Percentiles rank a stretch among this genome's conserved stretches.
These are phyloP conservation scores for Amorphotheca resinae DNA, from an alignment of 495 filamentous ascomycete species.

Conservation along the genomic window DNA sequence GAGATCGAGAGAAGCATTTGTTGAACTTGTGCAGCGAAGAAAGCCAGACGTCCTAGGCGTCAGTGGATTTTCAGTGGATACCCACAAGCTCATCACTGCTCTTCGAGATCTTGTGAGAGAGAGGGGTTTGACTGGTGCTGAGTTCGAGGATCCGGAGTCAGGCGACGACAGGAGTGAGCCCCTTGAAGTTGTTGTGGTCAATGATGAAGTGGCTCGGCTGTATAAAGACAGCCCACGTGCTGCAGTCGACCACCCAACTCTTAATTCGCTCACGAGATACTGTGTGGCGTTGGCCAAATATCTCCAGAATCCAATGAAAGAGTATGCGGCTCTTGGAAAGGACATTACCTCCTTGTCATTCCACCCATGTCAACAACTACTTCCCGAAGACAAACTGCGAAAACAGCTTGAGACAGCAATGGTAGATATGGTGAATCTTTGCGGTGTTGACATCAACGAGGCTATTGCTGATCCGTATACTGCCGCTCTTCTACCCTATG, in stretches of 20 bases:
- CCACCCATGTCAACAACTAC: slow-evolving; percentile 76
- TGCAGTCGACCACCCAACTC: slow-evolving; percentile 64
- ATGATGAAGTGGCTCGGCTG: slow-evolving; percentile 88
- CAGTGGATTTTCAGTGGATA: slow-evolving; percentile 81
- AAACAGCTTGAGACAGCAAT: slow-evolving; percentile 84
- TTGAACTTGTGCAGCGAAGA: slow-evolving; percentile 59
- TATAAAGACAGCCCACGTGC: slow-evolving; percentile 85
- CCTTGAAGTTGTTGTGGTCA: slow-evolving; percentile 81
- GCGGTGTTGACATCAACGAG: slow-evolving; percentile 89
- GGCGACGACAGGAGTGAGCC: slow-evolving; percentile 56
- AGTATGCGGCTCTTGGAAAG: slow-evolving; percentile 83
- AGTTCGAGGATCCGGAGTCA: slow-evolving; percentile 50
- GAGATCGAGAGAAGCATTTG: slow-evolving; percentile 48
- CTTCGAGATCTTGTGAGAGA: slow-evolving; percentile 62
- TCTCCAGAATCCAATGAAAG: slow-evolving; percentile 85
- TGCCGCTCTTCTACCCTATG: slow-evolving; percentile 79
- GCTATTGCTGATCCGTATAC: slow-evolving; percentile 66
- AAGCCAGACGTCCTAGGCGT: slow-evolving; percentile 84
- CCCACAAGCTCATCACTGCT: slow-evolving; percentile 68
- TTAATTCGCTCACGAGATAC: slow-evolving; percentile 67
- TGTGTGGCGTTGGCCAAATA: slow-evolving; percentile 82
- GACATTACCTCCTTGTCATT: slow-evolving; percentile 80
- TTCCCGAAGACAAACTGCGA: slow-evolving; percentile 72
- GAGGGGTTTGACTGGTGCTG: slow-evolving; percentile 58
- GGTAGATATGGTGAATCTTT: slow-evolving; percentile 96